Evolutionary conservation across 129 eudicot species (phyloP).

Genomic region (Mikania micrantha): DNA sequence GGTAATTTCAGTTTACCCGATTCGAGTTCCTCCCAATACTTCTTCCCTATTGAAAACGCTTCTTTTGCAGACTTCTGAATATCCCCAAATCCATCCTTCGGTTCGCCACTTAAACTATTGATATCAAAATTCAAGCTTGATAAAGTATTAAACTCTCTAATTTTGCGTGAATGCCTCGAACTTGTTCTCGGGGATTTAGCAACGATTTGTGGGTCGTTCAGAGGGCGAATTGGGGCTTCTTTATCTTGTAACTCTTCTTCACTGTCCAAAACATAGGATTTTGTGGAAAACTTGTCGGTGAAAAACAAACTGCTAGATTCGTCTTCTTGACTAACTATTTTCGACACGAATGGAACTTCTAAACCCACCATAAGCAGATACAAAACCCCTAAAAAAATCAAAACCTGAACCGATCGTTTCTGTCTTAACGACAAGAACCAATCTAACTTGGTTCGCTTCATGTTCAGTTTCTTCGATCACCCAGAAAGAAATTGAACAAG

Average conservation of each 20-base stretch:
- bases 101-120: constrained; percentile 37
- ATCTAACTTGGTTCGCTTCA: constrained; percentile 49
- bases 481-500: neutral
- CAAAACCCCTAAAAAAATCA: constrained; percentile 44
- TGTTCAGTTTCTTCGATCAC: neutral
- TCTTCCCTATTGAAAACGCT: constrained; percentile 61
- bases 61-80: constrained; percentile 60
- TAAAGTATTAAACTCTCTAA: constrained; percentile 32
- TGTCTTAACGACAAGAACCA: constrained; percentile 43
- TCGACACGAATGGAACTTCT: constrained; percentile 72
- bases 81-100: constrained; percentile 54
- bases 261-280: constrained; percentile 36
- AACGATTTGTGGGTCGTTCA: constrained; percentile 27
- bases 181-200: constrained; percentile 33
- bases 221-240: constrained; percentile 69
- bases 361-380: constrained; percentile 54
- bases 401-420: constrained; percentile 52
- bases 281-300: constrained; percentile 24
- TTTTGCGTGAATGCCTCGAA: constrained; percentile 24
- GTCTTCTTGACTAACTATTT: constrained; percentile 41
- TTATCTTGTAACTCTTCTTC: constrained; percentile 57
- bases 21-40: constrained; percentile 58
- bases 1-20: constrained; percentile 33
- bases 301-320: constrained; percentile 16
- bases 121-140: constrained; percentile 58